Conservation (phyloP, 2,329 filamentous ascomycete species). For the Monilinia polystroma region DNA sequence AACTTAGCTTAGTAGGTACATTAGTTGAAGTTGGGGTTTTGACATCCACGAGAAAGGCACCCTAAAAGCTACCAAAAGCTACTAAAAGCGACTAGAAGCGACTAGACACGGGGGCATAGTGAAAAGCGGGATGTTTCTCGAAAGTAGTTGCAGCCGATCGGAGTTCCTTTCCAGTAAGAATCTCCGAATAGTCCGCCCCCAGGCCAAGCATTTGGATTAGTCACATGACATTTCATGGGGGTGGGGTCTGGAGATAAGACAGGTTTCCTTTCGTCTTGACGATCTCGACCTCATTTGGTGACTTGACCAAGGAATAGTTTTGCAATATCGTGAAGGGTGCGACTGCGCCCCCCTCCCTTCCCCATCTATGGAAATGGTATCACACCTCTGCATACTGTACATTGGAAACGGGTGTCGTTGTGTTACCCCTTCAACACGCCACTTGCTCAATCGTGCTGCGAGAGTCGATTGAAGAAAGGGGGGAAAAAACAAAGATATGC, state of each 20-base stretch:
- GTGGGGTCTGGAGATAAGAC: not conserved
- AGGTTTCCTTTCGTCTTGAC: not conserved
- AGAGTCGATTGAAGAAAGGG: not conserved
- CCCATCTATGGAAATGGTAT: not conserved
- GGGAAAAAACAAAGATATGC: too few species aligned
- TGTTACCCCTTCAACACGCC: not conserved
- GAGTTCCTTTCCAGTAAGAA: too few species aligned
- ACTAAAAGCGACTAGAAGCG: too few species aligned
- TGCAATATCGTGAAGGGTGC: not conserved
- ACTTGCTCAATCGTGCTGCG: not conserved
- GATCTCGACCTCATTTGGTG: not conserved
- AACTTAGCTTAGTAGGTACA: not conserved
- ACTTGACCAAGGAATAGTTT: not conserved
- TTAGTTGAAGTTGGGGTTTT: not conserved
- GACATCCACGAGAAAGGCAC: too few species aligned
- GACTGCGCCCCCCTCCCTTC: not conserved
- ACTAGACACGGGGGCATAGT: too few species aligned
- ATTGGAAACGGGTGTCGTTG: not conserved
- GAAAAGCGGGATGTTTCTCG: too few species aligned
- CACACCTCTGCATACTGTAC: not conserved
- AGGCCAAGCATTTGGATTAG: too few species aligned
- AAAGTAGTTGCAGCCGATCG: too few species aligned
- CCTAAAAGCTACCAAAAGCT: too few species aligned
- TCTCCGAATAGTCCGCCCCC: too few species aligned
- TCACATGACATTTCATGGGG: not conserved